A percentile compares a stretch with the other conserved stretches of the same genome.
phyloP scores from a whole-genome alignment of 2,329 filamentous ascomycete species.

The Claviceps africana region DNA sequence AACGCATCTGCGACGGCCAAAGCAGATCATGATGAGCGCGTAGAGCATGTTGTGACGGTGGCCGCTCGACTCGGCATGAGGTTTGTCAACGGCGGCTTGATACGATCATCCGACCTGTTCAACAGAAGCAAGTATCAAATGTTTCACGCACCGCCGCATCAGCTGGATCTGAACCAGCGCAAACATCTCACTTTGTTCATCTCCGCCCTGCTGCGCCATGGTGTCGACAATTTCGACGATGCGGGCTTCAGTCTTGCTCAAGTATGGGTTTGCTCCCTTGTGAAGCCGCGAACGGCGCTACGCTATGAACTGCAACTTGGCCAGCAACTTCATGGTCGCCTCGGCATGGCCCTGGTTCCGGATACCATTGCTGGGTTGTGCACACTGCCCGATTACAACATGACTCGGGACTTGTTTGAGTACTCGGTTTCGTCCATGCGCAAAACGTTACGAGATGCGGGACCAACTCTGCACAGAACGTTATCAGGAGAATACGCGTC shows the following conservation, averaged over 20 bases:
- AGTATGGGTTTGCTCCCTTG: slow-evolving; percentile 38
- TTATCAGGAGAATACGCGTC: slow-evolving; percentile 28
- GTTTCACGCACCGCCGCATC: slow-evolving; percentile 29
- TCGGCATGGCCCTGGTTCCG: slow-evolving; percentile 28
- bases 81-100: slow-evolving; percentile 30
- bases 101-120: slow-evolving; percentile 32
- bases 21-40: slow-evolving; percentile 18
- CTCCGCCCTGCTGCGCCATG: slow-evolving; percentile 31
- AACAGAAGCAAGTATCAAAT: slow-evolving; percentile 33
- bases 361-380: slow-evolving; percentile 22
- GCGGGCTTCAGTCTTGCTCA: slow-evolving; percentile 31
- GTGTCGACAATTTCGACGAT: slow-evolving; percentile 32
- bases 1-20: slow-evolving; percentile 7
- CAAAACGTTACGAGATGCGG: slow-evolving; percentile 27
- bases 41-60: slow-evolving; percentile 30
- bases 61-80: slow-evolving; percentile 31
- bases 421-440: slow-evolving; percentile 37
- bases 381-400: slow-evolving; percentile 31
- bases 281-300: slow-evolving; percentile 32
- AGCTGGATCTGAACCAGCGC: slow-evolving; percentile 27
- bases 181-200: slow-evolving; percentile 37
- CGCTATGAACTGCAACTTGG: slow-evolving; percentile 37
- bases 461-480: slow-evolving; percentile 19
- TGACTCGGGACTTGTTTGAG: slow-evolving; percentile 35
- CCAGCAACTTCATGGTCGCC: slow-evolving; percentile 26